phyloP scores from a whole-genome alignment of 2,329 filamentous ascomycete species.

The Aspergillus puulaauensis region DNA sequence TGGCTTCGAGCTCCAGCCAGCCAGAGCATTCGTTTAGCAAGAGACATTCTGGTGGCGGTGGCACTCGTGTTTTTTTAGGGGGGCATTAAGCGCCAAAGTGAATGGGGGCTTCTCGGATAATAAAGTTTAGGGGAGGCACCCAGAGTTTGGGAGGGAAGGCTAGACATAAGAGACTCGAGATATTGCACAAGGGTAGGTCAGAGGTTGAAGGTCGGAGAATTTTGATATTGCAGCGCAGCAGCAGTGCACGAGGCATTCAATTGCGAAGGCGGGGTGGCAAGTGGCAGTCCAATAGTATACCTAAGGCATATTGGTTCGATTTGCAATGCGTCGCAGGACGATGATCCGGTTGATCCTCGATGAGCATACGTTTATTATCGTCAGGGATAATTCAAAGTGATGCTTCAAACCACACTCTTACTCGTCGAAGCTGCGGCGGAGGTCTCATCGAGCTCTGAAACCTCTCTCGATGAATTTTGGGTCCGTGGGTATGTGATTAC shows the following conservation, averaged over 20 bases:
- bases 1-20: background rate
- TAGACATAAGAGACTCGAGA: background rate
- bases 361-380: background rate
- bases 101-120: conserved; percentile 1
- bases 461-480: background rate
- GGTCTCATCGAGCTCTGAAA: background rate
- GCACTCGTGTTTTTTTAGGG: background rate
- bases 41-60: background rate
- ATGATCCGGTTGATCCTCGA: conserved; percentile 7
- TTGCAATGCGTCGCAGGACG: conserved; percentile 7
- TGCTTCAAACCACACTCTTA: background rate
- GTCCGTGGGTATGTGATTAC: conserved; percentile 1
- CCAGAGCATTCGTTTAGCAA: background rate
- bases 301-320: conserved; percentile 1
- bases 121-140: background rate
- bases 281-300: background rate
- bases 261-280: conserved; percentile 1
- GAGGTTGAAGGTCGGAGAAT: background rate
- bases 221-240: background rate
- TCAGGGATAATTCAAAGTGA: background rate
- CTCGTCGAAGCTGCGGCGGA: background rate
- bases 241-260: background rate
- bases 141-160: background rate
- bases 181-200: background rate
- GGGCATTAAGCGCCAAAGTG: conserved; percentile 1